phyloP scores from a whole-genome alignment of 306 rosid genomes.

The cucumber (Cucumis sativus) region DNA sequence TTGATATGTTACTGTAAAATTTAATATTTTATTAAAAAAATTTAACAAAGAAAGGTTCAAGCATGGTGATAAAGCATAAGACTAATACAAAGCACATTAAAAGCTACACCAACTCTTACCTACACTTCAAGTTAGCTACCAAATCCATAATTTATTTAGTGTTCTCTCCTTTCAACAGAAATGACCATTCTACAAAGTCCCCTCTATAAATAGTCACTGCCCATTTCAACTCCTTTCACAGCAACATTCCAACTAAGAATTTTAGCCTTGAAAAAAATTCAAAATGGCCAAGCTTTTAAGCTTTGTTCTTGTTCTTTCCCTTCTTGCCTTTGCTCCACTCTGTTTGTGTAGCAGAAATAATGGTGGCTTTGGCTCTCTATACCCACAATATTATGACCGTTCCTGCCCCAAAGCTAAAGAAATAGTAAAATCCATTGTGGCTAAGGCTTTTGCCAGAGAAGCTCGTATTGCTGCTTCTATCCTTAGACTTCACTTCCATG shows the following conservation, averaged over 20 bases:
- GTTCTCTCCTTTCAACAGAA: background rate
- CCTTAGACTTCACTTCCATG: constrained; percentile 81
- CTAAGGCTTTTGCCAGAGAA: constrained; percentile 47
- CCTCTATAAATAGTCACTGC: constrained; percentile 27
- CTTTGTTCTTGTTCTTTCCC: constrained; percentile 33
- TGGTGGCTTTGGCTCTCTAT: constrained; percentile 29
- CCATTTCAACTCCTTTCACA: constrained; percentile 14
- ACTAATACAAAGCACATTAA: background rate
- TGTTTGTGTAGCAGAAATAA: constrained; percentile 24
- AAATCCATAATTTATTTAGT: constrained; percentile 25
- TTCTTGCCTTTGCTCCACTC: constrained; percentile 45
- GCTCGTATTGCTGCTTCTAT: constrained; percentile 78
- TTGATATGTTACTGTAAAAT: no score
- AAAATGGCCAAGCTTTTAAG: constrained; percentile 28
- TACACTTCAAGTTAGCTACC: constrained; percentile 20
- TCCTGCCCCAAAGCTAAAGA: constrained; percentile 63
- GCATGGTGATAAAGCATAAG: background rate
- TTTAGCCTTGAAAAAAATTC: background rate
- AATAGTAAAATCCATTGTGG: constrained; percentile 54
- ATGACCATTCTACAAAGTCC: constrained; percentile 1
- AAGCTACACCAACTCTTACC: constrained; percentile 6
- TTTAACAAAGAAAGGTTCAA: background rate
- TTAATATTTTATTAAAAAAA: no score
- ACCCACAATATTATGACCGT: constrained; percentile 63
- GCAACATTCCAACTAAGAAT: background rate